Conservation (phyloP, 2,329 filamentous ascomycete genomes). For the Fusarium longipes region DNA sequence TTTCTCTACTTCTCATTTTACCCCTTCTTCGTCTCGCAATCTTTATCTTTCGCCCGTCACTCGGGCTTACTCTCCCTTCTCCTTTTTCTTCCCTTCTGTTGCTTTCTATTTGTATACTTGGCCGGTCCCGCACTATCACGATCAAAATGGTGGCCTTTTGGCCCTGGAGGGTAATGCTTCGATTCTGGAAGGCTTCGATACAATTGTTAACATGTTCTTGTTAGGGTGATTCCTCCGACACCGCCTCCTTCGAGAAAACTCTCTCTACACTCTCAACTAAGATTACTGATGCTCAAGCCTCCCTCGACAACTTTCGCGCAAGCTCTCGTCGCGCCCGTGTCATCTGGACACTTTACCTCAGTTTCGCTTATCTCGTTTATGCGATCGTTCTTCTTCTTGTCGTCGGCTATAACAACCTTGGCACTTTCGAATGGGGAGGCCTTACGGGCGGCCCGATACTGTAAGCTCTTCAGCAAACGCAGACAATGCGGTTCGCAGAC, state of each 20-base stretch:
- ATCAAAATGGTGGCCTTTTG: slow-evolving; percentile 81
- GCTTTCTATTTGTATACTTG: slow-evolving; percentile 23
- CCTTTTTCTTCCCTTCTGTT: slow-evolving; percentile 1
- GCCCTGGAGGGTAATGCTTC: slow-evolving; percentile 78
- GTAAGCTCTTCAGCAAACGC: slow-evolving; percentile 61
- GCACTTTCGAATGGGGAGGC: slow-evolving; percentile 79
- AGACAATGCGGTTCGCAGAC: neutral
- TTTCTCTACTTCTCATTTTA: slow-evolving; percentile 3
- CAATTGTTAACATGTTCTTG: slow-evolving; percentile 25
- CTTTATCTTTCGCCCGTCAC: slow-evolving; percentile 1
- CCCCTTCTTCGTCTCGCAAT: slow-evolving; percentile 1
- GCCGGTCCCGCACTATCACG: slow-evolving; percentile 8
- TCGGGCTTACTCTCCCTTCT: slow-evolving; percentile 19
- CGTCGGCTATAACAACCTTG: slow-evolving; percentile 84
- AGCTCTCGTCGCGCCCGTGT: slow-evolving; percentile 82
- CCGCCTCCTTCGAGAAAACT: slow-evolving; percentile 92
- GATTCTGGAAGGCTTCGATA: neutral
- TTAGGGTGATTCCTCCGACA: slow-evolving; percentile 82
- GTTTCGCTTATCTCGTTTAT: slow-evolving; percentile 90
- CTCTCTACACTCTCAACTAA: slow-evolving; percentile 84
- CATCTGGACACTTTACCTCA: slow-evolving; percentile 89
- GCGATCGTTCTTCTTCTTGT: slow-evolving; percentile 84
- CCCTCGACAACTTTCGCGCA: slow-evolving; percentile 78
- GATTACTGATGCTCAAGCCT: slow-evolving; percentile 79
- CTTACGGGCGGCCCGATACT: slow-evolving; percentile 81